Evolutionary conservation across 1,139 yeast species (phyloP), one percentile per base, ranked within the genome.

Genomic region (Saccharomyces hybrid): DNA sequence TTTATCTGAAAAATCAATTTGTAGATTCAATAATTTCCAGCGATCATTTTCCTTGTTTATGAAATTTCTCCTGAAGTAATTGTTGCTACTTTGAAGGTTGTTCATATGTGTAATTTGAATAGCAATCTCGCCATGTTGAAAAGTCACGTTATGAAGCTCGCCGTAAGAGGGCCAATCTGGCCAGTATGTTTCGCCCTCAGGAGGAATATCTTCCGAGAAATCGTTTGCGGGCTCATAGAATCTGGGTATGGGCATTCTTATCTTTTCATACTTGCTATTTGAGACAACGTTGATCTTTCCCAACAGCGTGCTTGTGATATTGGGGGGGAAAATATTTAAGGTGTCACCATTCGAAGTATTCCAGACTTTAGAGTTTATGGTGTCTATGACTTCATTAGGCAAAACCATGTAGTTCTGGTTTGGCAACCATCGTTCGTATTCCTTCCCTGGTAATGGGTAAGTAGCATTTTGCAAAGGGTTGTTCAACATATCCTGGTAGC

Each of bases 391-490:
- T 6, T 64, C 68, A 61, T 84, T 76, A 0, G 96, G 95, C 9
- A 88, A 65, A 1, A 88, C 71, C 23, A 87, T 78, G 63, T 73
- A 76, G 34, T 75, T 65, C 62, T 85, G 80, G 55, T 74, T 72
- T 57, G 81, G 83, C n/a, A 51, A 51, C 81, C 86, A 85, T 4
- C 81, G 78, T 20, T 70, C 62, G 47, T 75, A 72, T 7, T 72
- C 69, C 32, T 73, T 68, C 32, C 72, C 70, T 29, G 77, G 82
- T 28, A 84, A 65, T 0, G 90, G 90, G 80, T 85, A 85, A 0
- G 82, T 74, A 53, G 78, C 75, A 55, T 72, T 72, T 0, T 64
- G 69, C 42, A 74, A 72, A 53, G 75, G 72, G 9, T 79, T 78
- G 4, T 71, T 63, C 3, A 76, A 16, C 34, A 74, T 76, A 65